phyloP scores from a whole-genome alignment of 2,329 filamentous ascomycete genomes.

The Samsoniella hepiali region DNA sequence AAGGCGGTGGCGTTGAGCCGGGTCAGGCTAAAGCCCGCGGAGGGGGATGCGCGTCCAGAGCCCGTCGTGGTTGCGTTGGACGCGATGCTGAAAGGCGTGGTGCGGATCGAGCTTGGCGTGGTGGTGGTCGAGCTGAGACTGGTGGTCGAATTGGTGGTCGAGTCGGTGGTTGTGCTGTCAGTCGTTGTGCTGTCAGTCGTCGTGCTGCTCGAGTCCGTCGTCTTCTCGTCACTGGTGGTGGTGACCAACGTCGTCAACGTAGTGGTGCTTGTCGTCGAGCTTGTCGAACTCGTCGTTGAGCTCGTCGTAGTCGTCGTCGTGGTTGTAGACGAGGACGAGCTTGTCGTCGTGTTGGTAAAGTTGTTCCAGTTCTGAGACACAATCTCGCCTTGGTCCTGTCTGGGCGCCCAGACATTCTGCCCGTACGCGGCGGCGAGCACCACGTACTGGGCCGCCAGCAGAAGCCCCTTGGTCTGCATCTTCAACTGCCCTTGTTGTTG shows the following conservation, averaged over 20 bases:
- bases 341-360: conserved; percentile 15
- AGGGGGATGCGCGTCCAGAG: no score
- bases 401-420: background rate
- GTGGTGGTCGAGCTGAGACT: background rate
- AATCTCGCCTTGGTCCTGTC: conserved; percentile 12
- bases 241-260: conserved; percentile 1
- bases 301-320: background rate
- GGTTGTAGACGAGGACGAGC: conserved; percentile 1
- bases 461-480: conserved; percentile 14
- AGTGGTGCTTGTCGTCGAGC: background rate
- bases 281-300: background rate
- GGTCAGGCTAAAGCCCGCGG: background rate
- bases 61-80: background rate
- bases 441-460: conserved; percentile 11
- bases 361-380: background rate
- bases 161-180: background rate
- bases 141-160: background rate
- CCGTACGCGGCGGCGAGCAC: conserved; percentile 7
- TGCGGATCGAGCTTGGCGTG: background rate
- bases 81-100: background rate
- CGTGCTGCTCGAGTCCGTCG: conserved; percentile 1
- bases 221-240: background rate
- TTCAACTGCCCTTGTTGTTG: conserved; percentile 5
- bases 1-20: background rate
- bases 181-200: background rate